phyloP scores from a whole-genome alignment of 2,329 filamentous ascomycete genomes.

The Dothiorella sarmentorum region DNA sequence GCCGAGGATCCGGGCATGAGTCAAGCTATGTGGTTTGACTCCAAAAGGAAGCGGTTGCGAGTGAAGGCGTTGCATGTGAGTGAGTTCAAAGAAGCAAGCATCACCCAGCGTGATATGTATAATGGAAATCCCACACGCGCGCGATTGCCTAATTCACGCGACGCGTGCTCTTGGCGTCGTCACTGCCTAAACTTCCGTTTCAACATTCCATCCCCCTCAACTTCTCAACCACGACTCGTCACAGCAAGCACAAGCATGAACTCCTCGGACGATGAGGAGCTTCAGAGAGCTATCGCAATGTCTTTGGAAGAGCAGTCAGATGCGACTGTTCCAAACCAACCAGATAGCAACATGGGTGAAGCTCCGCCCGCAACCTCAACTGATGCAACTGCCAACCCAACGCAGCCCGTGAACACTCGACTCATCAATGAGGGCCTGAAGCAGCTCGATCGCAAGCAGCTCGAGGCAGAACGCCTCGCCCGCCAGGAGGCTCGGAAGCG shows the following conservation, averaged over 20 bases:
- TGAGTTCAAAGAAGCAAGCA: too few species aligned
- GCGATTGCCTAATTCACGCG: too few species aligned
- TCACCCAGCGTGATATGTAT: too few species aligned
- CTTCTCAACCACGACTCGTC: neutral
- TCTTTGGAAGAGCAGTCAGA: slow-evolving; percentile 22
- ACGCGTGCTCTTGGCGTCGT: neutral
- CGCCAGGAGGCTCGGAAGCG: slow-evolving; percentile 62
- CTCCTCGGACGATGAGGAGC: slow-evolving; percentile 28
- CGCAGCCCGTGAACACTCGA: neutral
- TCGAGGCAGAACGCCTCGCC: slow-evolving; percentile 80
- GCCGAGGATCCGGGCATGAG: too few species aligned
- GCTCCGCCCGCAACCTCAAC: neutral
- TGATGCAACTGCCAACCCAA: neutral
- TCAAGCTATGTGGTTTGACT: too few species aligned
- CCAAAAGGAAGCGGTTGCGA: neutral
- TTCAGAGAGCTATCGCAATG: slow-evolving; percentile 28
- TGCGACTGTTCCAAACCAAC: neutral
- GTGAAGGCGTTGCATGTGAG: neutral
- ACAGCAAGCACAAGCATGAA: slow-evolving; percentile 23
- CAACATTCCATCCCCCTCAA: neutral
- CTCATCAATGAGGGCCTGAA: slow-evolving; percentile 28
- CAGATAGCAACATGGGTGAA: slow-evolving; percentile 1
- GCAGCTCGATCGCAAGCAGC: slow-evolving; percentile 67
- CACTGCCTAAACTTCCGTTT: neutral
- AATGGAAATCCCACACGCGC: too few species aligned